phyloP scores from a whole-genome alignment of 1,284 basidiomycete genomes.

The Malassezia psittaci region DNA sequence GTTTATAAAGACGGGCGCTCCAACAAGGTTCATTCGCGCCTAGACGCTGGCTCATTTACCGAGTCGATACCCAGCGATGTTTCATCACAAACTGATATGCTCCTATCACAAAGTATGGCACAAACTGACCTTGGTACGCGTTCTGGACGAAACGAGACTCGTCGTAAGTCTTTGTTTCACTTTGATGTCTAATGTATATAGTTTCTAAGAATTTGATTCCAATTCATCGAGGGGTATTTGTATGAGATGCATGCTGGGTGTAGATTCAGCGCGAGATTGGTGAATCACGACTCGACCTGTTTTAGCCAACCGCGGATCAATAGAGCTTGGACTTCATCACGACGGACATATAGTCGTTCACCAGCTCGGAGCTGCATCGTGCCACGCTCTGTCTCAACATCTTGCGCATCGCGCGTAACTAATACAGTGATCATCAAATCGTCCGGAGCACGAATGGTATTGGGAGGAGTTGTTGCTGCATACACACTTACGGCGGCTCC shows the following conservation, averaged over 20 bases:
- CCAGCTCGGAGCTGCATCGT: conserved; percentile 78
- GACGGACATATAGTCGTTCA: conserved; percentile 71
- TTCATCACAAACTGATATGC: no score
- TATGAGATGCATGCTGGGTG: background rate
- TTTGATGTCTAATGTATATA: conserved; percentile 9
- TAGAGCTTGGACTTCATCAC: conserved; percentile 78
- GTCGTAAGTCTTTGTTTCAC: conserved; percentile 15
- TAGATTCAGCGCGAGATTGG: background rate
- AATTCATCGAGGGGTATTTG: no score
- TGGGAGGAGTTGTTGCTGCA: conserved; percentile 4
- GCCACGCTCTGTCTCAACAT: conserved; percentile 74
- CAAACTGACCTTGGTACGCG: no score
- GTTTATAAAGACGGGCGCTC: background rate
- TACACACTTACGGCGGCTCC: conserved; percentile 5
- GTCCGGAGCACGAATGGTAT: conserved; percentile 55
- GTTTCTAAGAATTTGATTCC: background rate
- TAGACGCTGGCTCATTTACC: no score
- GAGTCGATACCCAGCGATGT: no score
- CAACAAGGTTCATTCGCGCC: no score
- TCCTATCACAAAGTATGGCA: no score
- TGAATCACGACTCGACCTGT: conserved; percentile 44
- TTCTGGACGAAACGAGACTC: background rate
- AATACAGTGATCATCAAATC: conserved; percentile 68
- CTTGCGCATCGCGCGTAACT: conserved; percentile 72
- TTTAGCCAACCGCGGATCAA: conserved; percentile 84